A percentile compares a stretch with the other conserved stretches of the same genome.
phyloP scores from a whole-genome alignment of 2,329 filamentous ascomycete genomes.

The Alternaria sp. region DNA sequence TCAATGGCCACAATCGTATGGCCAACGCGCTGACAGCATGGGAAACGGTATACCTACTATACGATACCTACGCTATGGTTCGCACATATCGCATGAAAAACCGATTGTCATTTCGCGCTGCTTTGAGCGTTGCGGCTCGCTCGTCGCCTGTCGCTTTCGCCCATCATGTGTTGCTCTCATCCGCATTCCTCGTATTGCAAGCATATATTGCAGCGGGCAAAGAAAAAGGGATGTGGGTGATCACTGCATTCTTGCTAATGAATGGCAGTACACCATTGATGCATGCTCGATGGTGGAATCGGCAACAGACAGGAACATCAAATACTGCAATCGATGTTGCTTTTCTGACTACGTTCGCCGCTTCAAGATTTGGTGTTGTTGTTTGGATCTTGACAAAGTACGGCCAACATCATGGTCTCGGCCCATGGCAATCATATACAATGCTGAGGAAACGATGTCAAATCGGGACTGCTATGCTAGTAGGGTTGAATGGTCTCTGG shows the following conservation, averaged over 20 bases:
- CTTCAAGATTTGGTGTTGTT: background rate
- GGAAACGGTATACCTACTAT: conserved; percentile 1
- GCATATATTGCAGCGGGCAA: background rate
- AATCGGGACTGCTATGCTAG: conserved; percentile 1
- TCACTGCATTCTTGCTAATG: conserved; percentile 1
- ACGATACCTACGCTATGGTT: conserved; percentile 1
- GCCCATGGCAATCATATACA: background rate
- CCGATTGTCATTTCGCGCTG: background rate
- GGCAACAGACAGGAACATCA: background rate
- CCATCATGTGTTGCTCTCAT: conserved; percentile 2
- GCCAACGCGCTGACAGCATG: conserved; percentile 2
- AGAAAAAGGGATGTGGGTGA: conserved; percentile 3
- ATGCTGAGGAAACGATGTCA: conserved; percentile 4
- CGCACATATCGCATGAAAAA: background rate
- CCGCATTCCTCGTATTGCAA: conserved; percentile 3
- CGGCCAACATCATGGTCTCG: background rate
- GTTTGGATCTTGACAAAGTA: conserved; percentile 1
- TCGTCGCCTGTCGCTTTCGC: background rate
- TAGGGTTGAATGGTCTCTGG: conserved; percentile 1
- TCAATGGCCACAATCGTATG: background rate
- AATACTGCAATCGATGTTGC: background rate
- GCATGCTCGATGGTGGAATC: conserved; percentile 4
- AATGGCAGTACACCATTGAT: conserved; percentile 1
- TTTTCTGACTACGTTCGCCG: background rate
- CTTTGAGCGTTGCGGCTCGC: background rate